These are phyloP conservation scores for Fusarium sp. DNA, from an alignment of 2,329 filamentous ascomycete species.

Conservation along the genomic window DNA sequence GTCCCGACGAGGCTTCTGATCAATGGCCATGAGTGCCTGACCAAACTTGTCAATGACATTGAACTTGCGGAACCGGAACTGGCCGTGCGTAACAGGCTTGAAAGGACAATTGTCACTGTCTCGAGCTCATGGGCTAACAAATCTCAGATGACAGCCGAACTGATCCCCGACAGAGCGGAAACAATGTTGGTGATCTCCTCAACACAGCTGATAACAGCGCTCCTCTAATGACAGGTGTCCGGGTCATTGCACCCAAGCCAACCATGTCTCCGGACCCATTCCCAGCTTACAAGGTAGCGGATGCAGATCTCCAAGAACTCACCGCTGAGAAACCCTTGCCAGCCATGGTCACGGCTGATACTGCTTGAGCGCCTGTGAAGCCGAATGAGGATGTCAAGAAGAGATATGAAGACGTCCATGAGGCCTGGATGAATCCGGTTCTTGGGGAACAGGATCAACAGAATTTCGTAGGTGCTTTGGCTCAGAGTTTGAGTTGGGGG, in stretches of 20 bases:
- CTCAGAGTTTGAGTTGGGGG: background rate
- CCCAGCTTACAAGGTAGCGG: slow-evolving; percentile 1
- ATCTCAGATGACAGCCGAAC: background rate
- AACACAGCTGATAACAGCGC: background rate
- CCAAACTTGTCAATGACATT: slow-evolving; percentile 4
- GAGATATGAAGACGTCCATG: background rate
- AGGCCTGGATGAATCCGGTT: background rate
- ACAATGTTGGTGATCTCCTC: background rate
- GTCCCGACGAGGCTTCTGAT: background rate
- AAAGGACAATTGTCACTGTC: background rate
- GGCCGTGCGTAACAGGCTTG: background rate
- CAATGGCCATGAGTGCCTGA: background rate
- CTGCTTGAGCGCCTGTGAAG: background rate
- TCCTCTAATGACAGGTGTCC: slow-evolving; percentile 9
- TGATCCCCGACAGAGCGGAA: slow-evolving; percentile 4
- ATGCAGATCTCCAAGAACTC: slow-evolving; percentile 1
- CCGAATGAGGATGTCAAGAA: background rate
- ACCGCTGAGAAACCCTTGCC: background rate
- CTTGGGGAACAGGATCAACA: background rate
- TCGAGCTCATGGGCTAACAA: background rate
- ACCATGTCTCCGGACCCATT: slow-evolving; percentile 7
- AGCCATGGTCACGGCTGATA: background rate
- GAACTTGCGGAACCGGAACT: background rate
- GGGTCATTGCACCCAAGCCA: background rate
- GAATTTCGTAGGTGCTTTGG: background rate